Conservation (phyloP, 2,329 filamentous ascomycete genomes). For the Conoideocrella luteorostrata region DNA sequence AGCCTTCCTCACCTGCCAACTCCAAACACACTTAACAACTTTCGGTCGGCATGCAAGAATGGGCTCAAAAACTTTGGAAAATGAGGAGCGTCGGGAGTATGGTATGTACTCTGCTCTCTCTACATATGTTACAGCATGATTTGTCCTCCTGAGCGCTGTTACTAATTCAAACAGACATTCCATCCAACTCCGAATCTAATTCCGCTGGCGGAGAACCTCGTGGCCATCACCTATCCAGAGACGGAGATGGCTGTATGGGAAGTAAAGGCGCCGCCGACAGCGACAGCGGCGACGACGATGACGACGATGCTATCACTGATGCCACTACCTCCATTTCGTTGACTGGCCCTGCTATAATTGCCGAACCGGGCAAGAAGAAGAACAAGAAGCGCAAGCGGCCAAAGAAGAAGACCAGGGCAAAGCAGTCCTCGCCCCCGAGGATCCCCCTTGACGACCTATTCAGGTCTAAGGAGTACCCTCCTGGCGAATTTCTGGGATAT, state of each 20-base stretch:
- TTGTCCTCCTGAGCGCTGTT: too few species aligned
- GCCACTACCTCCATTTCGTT: slow-evolving; percentile 15
- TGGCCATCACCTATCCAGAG: slow-evolving; percentile 32
- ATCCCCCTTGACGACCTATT: slow-evolving; percentile 26
- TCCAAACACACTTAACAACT: neutral
- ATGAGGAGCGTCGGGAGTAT: slow-evolving; percentile 6
- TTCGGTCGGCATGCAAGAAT: slow-evolving; percentile 8
- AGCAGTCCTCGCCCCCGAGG: slow-evolving; percentile 27
- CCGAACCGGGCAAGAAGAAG: slow-evolving; percentile 18
- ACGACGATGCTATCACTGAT: slow-evolving; percentile 11
- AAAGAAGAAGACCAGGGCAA: neutral
- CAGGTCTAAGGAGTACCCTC: slow-evolving; percentile 19
- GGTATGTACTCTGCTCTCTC: neutral
- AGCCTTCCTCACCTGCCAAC: neutral
- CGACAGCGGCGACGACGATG: slow-evolving; percentile 20
- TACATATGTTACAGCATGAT: neutral
- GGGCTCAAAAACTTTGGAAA: slow-evolving; percentile 9
- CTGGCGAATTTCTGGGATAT: slow-evolving; percentile 23
- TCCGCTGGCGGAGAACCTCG: slow-evolving; percentile 33
- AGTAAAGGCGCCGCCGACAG: slow-evolving; percentile 23
- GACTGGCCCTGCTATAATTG: neutral
- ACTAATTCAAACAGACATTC: slow-evolving; percentile 14
- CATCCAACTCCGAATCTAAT: slow-evolving; percentile 15
- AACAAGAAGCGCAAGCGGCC: slow-evolving; percentile 14
- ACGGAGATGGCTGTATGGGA: slow-evolving; percentile 36